phyloP scores from a whole-genome alignment of 2,329 filamentous ascomycete species.

The Camillea tinctor region DNA sequence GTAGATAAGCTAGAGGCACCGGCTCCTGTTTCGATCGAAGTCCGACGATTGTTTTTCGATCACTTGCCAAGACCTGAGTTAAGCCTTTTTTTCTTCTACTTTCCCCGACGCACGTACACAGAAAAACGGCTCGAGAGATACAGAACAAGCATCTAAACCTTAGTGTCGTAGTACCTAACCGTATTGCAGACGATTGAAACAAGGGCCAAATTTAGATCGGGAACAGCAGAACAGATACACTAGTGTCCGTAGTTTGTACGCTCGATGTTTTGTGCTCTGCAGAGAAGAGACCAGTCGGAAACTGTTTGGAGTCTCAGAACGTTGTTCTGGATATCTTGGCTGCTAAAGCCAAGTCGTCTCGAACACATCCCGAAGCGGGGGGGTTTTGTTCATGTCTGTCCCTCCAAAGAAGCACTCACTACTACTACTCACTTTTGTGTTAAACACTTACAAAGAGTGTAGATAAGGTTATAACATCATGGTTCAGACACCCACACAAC shows the following conservation, averaged over 20 bases:
- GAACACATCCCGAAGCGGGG: conserved; percentile 4
- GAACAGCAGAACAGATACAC: not conserved
- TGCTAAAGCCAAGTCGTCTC: conserved; percentile 27
- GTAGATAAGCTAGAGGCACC: not conserved
- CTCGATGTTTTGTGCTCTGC: not conserved
- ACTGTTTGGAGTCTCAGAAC: conserved; percentile 24
- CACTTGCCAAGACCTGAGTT: not conserved
- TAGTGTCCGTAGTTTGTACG: no score
- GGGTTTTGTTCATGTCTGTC: no score
- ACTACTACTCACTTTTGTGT: no score
- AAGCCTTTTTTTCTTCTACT: not conserved
- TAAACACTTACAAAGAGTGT: no score
- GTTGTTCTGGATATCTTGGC: conserved; percentile 23
- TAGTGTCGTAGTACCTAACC: no score
- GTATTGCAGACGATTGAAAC: conserved; percentile 17
- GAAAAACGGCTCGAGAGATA: not conserved
- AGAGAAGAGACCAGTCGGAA: conserved; percentile 12
- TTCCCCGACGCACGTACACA: not conserved
- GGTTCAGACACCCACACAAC: no score
- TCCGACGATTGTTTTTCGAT: conserved; percentile 10
- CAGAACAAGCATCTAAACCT: not conserved
- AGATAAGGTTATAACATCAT: no score
- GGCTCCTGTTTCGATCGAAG: not conserved
- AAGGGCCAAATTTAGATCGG: conserved; percentile 16
- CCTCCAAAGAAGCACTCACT: not conserved